phyloP scores from a whole-genome alignment of 805 yeast species.

The Ogataea ramenticola region DNA sequence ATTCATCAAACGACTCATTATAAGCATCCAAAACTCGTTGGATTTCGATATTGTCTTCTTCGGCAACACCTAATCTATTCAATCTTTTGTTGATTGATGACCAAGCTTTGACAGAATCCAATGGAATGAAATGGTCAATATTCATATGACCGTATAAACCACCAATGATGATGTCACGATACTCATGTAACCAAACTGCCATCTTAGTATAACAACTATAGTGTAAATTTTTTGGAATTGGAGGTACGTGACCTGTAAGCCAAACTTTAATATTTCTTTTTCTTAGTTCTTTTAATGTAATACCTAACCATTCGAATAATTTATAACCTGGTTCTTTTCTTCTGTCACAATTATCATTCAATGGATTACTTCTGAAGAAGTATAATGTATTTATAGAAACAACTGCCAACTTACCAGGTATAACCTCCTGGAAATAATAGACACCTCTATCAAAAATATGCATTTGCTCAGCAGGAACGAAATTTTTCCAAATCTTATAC shows the following conservation, averaged over 20 bases:
- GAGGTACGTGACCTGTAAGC: conserved; percentile 87
- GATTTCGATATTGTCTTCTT: conserved; percentile 9
- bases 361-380: conserved; percentile 67
- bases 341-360: conserved; percentile 72
- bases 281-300: conserved; percentile 65
- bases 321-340: conserved; percentile 76
- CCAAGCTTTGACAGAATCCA: conserved; percentile 66
- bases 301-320: conserved; percentile 71
- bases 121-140: conserved; percentile 75
- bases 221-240: conserved; percentile 72
- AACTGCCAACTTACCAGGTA: conserved; percentile 72
- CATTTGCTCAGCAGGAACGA: conserved; percentile 70
- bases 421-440: conserved; percentile 68
- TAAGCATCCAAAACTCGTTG: conserved; percentile 9
- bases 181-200: conserved; percentile 77
- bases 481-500: conserved; percentile 64
- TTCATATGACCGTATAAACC: conserved; percentile 89
- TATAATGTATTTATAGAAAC: conserved; percentile 74
- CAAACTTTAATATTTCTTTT: conserved; percentile 74
- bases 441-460: conserved; percentile 71
- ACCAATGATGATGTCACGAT: conserved; percentile 76
- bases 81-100: conserved; percentile 31
- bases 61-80: conserved; percentile 10
- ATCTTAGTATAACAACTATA: conserved; percentile 66
- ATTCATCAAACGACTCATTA: conserved; percentile 21